A percentile compares a stretch with the other conserved stretches of the same genome.
Evolutionary conservation across 2,329 filamentous ascomycete species (phyloP).

Genomic region (Dactylellina drechsleri): DNA sequence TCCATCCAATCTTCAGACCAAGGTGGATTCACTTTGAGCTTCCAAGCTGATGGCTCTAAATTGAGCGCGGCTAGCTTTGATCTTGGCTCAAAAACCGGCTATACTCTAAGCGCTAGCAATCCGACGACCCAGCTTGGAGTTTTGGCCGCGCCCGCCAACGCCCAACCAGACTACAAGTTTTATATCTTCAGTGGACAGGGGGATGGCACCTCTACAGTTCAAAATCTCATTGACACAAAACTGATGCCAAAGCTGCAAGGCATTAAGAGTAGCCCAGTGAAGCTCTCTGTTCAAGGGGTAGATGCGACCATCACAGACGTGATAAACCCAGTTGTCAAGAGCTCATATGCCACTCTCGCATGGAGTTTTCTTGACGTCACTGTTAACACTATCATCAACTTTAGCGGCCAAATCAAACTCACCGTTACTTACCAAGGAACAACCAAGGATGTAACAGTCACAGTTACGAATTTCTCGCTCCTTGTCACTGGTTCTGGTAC

Average conservation of each 20-base stretch:
- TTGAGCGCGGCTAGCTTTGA: conserved; percentile 33
- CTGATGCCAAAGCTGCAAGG: conserved; percentile 13
- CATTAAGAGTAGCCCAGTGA: conserved; percentile 30
- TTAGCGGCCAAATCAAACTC: conserved; percentile 19
- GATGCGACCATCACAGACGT: conserved; percentile 27
- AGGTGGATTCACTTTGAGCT: conserved; percentile 34
- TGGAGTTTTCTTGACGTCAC: conserved; percentile 2
- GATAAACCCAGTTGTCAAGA: conserved; percentile 23
- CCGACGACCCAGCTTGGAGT: conserved; percentile 29
- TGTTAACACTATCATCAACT: conserved; percentile 27
- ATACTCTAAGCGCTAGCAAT: conserved; percentile 16
- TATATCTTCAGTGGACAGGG: conserved; percentile 36
- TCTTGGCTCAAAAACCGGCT: conserved; percentile 32
- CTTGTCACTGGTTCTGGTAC: conserved; percentile 21
- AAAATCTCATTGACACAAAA: conserved; percentile 34
- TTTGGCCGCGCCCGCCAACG: conserved; percentile 36
- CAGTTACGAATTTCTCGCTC: conserved; percentile 8
- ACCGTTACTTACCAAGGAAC: conserved; percentile 22
- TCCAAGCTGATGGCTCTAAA: conserved; percentile 20
- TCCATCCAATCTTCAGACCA: conserved; percentile 35
- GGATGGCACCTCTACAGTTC: conserved; percentile 25
- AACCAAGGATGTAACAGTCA: conserved; percentile 26
- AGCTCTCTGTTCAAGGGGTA: conserved; percentile 10
- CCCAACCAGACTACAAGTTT: conserved; percentile 37
- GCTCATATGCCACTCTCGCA: conserved; percentile 28